Percentiles rank a stretch among this genome's conserved stretches.
These are phyloP conservation scores for Alternaria gaisen DNA, from an alignment of 2,329 filamentous ascomycete genomes.

Conservation along the genomic window DNA sequence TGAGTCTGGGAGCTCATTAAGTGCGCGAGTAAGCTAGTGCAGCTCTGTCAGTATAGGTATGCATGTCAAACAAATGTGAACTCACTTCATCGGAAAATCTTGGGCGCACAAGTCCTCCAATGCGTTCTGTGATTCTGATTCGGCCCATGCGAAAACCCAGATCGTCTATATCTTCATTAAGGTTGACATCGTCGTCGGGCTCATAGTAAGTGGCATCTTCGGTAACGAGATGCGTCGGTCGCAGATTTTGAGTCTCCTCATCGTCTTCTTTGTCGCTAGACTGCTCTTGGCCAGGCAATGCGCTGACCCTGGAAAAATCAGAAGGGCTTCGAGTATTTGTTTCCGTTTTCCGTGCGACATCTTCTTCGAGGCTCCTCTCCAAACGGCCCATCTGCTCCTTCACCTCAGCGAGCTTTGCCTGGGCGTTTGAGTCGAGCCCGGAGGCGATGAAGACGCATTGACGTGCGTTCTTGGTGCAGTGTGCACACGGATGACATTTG, in stretches of 20 bases:
- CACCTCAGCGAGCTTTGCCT: conserved; percentile 76
- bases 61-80: conserved; percentile 1
- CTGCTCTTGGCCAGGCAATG: conserved; percentile 51
- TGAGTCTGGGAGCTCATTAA: conserved; percentile 38
- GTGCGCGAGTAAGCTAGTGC: conserved; percentile 40
- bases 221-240: conserved; percentile 69
- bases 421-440: conserved; percentile 73
- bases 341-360: conserved; percentile 63
- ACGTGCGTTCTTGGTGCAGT: conserved; percentile 65
- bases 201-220: conserved; percentile 75
- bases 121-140: conserved; percentile 76
- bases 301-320: conserved; percentile 7
- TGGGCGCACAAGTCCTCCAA: conserved; percentile 76
- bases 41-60: conserved; percentile 7
- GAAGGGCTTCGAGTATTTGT: conserved; percentile 11
- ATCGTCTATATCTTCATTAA: conserved; percentile 76
- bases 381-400: conserved; percentile 80
- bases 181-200: conserved; percentile 68
- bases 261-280: conserved; percentile 64
- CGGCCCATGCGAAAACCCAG: conserved; percentile 75
- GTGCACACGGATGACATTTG: conserved; percentile 74
- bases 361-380: conserved; percentile 73
- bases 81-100: conserved; percentile 74
- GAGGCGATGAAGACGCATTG: conserved; percentile 71
- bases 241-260: conserved; percentile 66